These are phyloP conservation scores for Perkinsus chesapeaki DNA, from an alignment of 169 alveolate species.

Conservation along the genomic window DNA sequence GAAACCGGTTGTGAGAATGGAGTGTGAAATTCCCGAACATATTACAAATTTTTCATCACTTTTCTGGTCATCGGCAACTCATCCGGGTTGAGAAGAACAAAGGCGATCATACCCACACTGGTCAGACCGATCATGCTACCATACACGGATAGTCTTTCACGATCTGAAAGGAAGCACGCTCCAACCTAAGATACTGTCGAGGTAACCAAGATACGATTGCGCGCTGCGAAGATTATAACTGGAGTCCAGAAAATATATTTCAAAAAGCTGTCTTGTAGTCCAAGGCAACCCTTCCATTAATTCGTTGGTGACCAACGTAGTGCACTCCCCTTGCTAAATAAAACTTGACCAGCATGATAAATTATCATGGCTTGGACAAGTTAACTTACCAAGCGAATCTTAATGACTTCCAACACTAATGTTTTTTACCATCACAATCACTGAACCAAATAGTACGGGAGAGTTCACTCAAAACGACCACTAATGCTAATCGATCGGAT, in stretches of 20 bases:
- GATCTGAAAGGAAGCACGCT: not conserved
- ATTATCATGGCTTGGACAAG: no score
- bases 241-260: no score
- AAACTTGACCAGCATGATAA: no score
- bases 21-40: not conserved
- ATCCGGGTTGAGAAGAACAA: not conserved
- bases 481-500: not conserved
- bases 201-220: not conserved
- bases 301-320: no score
- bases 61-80: not conserved
- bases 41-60: not conserved
- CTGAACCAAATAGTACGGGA: no score
- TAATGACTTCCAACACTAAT: no score
- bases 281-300: no score
- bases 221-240: not conserved
- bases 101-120: not conserved
- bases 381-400: no score
- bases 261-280: no score
- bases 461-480: not conserved
- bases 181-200: not conserved
- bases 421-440: no score
- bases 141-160: not conserved
- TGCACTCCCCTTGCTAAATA: no score
- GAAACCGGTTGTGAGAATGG: not conserved
- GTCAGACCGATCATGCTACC: not conserved